Base-by-base conservation (phyloP, 495 filamentous ascomycete genomes). In the Apodospora peruviana region DNA sequence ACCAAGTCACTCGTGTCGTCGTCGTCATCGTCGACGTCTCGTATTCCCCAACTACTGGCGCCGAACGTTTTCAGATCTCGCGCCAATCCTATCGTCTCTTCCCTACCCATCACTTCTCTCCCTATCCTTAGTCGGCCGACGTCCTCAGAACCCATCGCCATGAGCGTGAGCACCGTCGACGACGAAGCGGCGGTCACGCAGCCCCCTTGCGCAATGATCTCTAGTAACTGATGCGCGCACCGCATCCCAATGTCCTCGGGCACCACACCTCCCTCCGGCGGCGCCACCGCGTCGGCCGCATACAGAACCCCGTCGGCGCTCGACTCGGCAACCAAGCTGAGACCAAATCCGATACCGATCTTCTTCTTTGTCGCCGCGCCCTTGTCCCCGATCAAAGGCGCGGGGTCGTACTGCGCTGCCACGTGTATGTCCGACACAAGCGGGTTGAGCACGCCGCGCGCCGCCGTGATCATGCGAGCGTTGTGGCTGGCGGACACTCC, bases 401-500 rank as follows among this genome's bases (percentile, higher is more conserved):
- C 91, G 43, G 79, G 77, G 53, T 82, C 80, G 50, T 83, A 83
- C 57, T 82, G 78, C 47, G 73, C 69, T 1, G 78, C 77, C 36
- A 84, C 82, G 59, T 96, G 94, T 19, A 94, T 88, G 63, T 99
- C 94, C 2, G 82, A 79, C 14, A 86, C 78, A 45, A 97, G 75
- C 17, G 84, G 76, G 66, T 97, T 97, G 35, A 99, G 75, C 35
- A 97, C 77, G 14, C 88, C 90, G 58, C 93, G 76, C 38, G 90
- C 88, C 19, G 83, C 78, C 57, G 93, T 88, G 67, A 97, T 99
- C 88, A 95, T 93, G 43, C 93, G 78, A 42, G 87, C 86, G 65
- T 97, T 99, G 55, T 96, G 96, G 39, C 86, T 88, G 0, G 83
- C 91, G 8, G 85, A 83, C 1, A 96, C 88, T 21, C 93, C 93